Evolutionary conservation across 2,329 filamentous ascomycete species (phyloP).

Genomic region (Ceratocystis harringtonii): DNA sequence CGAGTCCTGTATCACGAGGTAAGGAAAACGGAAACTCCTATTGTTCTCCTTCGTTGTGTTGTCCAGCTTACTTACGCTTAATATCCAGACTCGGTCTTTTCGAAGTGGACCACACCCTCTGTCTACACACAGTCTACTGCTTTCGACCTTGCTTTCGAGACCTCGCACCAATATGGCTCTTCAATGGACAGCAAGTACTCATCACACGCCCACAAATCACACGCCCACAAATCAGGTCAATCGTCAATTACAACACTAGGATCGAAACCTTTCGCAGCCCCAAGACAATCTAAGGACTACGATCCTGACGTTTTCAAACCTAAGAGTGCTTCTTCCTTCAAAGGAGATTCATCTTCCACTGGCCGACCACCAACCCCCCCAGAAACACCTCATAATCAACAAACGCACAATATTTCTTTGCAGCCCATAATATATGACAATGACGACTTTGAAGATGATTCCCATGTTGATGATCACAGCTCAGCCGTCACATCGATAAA

Average conservation of each 20-base stretch:
- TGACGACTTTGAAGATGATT: background rate
- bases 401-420: background rate
- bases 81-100: slow-evolving; percentile 13
- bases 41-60: background rate
- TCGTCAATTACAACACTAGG: slow-evolving; percentile 30
- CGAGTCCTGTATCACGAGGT: slow-evolving; percentile 9
- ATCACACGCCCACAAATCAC: slow-evolving; percentile 27
- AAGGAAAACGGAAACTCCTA: background rate
- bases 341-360: background rate
- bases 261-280: slow-evolving; percentile 27
- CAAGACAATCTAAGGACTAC: slow-evolving; percentile 18
- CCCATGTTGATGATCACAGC: background rate
- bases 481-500: background rate
- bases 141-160: slow-evolving; percentile 6
- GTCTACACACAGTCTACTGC: slow-evolving; percentile 13
- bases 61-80: background rate
- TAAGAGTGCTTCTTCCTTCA: background rate
- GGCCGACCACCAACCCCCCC: slow-evolving; percentile 12
- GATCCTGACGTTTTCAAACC: background rate
- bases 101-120: slow-evolving; percentile 10
- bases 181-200: slow-evolving; percentile 22
- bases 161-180: slow-evolving; percentile 4
- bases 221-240: slow-evolving; percentile 29
- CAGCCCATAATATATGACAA: background rate
- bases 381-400: slow-evolving; percentile 11